Evolutionary conservation across 2,329 filamentous ascomycete species (phyloP).

Genomic region (Venturiaceae sp.): DNA sequence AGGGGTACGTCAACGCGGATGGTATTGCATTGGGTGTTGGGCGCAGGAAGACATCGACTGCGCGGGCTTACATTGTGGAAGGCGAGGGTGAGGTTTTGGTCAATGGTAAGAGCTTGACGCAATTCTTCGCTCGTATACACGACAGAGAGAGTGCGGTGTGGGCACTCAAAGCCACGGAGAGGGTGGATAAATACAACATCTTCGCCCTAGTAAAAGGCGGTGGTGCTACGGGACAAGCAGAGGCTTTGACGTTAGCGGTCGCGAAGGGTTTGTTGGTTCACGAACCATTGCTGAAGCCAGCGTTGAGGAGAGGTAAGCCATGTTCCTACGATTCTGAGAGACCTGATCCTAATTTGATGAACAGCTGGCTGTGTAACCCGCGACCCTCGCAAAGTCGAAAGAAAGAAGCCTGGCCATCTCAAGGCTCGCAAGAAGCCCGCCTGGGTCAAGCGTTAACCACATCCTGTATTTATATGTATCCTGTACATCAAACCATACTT

Average conservation of each 20-base stretch:
- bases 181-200: conserved; percentile 94
- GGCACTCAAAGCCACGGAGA: conserved; percentile 72
- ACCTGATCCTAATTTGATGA: not conserved
- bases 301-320: conserved; percentile 74
- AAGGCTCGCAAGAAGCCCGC: conserved; percentile 97
- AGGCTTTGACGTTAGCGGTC: conserved; percentile 84
- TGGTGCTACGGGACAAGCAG: conserved; percentile 89
- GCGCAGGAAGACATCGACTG: conserved; percentile 77
- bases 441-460: conserved; percentile 74
- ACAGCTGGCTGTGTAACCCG: conserved; percentile 86
- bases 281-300: conserved; percentile 83
- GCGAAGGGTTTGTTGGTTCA: conserved; percentile 82
- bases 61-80: conserved; percentile 81
- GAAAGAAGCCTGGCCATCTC: conserved; percentile 92
- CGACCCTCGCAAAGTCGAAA: conserved; percentile 85
- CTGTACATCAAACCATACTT: not conserved
- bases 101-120: conserved; percentile 77
- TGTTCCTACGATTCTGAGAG: not conserved
- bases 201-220: conserved; percentile 80
- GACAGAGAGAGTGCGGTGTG: conserved; percentile 92
- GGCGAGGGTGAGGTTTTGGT: conserved; percentile 83
- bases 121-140: conserved; percentile 79
- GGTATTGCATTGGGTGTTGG: conserved; percentile 75
- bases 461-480: conserved; percentile 12
- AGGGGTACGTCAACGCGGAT: conserved; percentile 60